Conservation (phyloP, 495 filamentous ascomycete genomes). For the Podospora didyma region DNA sequence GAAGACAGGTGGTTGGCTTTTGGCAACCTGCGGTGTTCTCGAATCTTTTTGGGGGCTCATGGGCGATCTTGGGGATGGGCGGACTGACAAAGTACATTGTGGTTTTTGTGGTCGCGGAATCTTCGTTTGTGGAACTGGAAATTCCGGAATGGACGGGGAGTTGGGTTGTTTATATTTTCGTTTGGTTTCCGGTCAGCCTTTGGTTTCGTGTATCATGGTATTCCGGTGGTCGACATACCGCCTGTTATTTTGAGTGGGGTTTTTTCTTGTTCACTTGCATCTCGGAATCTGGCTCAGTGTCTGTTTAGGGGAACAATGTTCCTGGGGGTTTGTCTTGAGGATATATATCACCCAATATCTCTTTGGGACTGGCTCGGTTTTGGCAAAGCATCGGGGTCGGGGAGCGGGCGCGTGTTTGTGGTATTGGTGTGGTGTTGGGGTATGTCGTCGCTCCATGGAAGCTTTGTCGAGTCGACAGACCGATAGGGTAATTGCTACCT, state of each 20-base stretch:
- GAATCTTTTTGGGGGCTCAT: slow-evolving; percentile 21
- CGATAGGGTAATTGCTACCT: slow-evolving; percentile 13
- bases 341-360: slow-evolving; percentile 8
- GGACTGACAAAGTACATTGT: slow-evolving; percentile 21
- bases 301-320: slow-evolving; percentile 2
- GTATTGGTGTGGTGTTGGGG: slow-evolving; percentile 10
- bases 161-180: slow-evolving; percentile 24
- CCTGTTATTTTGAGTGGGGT: slow-evolving; percentile 15
- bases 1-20: neutral
- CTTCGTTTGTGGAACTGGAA: slow-evolving; percentile 12
- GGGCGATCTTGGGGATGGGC: slow-evolving; percentile 20
- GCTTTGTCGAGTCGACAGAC: slow-evolving; percentile 13
- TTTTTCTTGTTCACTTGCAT: slow-evolving; percentile 22
- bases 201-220: slow-evolving; percentile 21
- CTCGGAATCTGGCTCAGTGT: slow-evolving; percentile 23
- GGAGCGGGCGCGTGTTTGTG: slow-evolving; percentile 19
- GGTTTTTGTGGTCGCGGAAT: slow-evolving; percentile 25
- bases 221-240: slow-evolving; percentile 16
- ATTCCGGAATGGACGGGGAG: slow-evolving; percentile 22
- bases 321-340: slow-evolving; percentile 8
- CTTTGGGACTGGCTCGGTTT: slow-evolving; percentile 20
- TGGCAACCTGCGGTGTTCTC: slow-evolving; percentile 21
- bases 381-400: slow-evolving; percentile 21
- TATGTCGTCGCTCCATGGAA: slow-evolving; percentile 1
- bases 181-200: slow-evolving; percentile 7